Conservation (phyloP, 2,329 filamentous ascomycete genomes). For the Xylaria sp. region DNA sequence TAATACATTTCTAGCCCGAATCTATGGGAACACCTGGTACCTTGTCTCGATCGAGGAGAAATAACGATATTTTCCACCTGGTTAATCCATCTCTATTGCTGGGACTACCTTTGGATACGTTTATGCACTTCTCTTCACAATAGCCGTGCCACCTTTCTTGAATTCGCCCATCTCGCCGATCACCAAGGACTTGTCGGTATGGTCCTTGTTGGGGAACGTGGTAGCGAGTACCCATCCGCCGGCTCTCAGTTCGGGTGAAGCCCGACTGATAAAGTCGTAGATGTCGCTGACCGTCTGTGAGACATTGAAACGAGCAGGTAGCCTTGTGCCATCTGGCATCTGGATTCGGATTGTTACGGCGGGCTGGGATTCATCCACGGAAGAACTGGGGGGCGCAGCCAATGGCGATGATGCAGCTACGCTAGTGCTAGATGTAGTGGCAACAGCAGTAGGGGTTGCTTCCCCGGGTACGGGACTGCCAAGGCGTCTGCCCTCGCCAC, state of each 20-base stretch:
- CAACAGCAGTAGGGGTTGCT: constrained; percentile 46
- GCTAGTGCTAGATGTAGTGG: constrained; percentile 50
- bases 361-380: constrained; percentile 74
- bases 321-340: constrained; percentile 78
- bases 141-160: constrained; percentile 72
- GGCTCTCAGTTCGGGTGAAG: constrained; percentile 65
- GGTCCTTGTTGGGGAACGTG: constrained; percentile 84
- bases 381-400: constrained; percentile 38
- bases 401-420: constrained; percentile 47
- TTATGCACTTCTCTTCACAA: constrained; percentile 65
- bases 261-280: constrained; percentile 77
- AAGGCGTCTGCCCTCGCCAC: constrained; percentile 76
- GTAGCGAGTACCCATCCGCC: constrained; percentile 82
- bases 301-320: constrained; percentile 85
- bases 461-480: constrained; percentile 80
- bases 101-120: neutral
- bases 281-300: constrained; percentile 81
- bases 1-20: constrained; percentile 18
- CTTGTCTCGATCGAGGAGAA: neutral
- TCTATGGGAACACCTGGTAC: constrained; percentile 30
- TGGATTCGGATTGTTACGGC: constrained; percentile 79
- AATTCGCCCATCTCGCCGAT: constrained; percentile 72
- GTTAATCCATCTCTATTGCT: constrained; percentile 11
- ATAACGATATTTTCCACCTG: neutral
- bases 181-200: constrained; percentile 72